Evolutionary conservation across 345 rosid genomes (phyloP), one percentile per base, ranked within the genome.

Genomic region (Eucalyptus grandis): DNA sequence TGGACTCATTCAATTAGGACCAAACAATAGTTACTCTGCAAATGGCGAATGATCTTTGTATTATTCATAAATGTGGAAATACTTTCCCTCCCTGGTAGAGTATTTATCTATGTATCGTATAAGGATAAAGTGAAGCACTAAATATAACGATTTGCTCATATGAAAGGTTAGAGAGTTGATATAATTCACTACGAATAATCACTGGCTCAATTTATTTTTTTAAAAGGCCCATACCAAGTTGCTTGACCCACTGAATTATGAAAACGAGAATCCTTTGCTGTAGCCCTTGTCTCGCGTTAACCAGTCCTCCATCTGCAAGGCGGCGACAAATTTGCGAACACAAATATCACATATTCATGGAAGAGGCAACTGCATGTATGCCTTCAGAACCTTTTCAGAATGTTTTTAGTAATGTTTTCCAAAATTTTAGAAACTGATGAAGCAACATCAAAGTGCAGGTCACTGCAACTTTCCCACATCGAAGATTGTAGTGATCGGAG

Each of bases 51-150:
- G 27, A 56, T 22, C 30, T 56, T 56, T 22, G 24, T 56, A 56
- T 56, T 56, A 24, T 56, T 22, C 27, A 56, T 56, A 4, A 56
- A 56, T 56, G 62, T 56, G 62, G 62, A 56, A 56, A 56, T 56
- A 56, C 62, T 56, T 56, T 2, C 30, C n/a, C n/a, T n/a, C n/a
- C n/a, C 8, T n/a, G 11, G 77, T 19, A 65, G 77, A n/a, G 40
- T n/a, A n/a, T 34, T 30, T n/a, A 0, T n/a, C 77, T 0, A 65
- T n/a, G 77, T 7, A 30, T 65, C 40, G 9, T 65, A 65, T 14
- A 65, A n/a, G 6, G 37, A 65, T 65, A n/a, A n/a, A 65, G 37
- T n/a, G 9, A 65, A 65, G 37, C 34, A 62, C 34, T 65, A n/a
- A 65, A 15, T 60, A 27, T n/a, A 65, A 65, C 37, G 1, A n/a